Evolutionary conservation across 2,329 filamentous ascomycete genomes (phyloP), one percentile per base, ranked within the genome.

Genomic region (Fusarium sp.): DNA sequence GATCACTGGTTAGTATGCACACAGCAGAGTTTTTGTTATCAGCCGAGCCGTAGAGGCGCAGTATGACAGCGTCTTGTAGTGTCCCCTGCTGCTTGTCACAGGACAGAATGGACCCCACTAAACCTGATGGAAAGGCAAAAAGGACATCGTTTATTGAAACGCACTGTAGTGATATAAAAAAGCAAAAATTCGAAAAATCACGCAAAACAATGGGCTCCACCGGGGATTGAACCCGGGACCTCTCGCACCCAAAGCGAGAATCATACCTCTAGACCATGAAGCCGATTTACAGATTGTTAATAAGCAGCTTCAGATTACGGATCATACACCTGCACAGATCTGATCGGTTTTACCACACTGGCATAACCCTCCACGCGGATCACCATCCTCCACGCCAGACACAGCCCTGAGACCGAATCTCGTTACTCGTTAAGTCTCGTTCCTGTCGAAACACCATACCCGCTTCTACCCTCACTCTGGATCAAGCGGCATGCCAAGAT

Each of bases 161-260:
- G 8, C 6, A 21, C 3, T 27, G 4, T 3, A 16, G 5, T 19
- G 6, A 15, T 3, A 35, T 8, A 9, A 15, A 37, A 2, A 16
- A n/a, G 4, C 7, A 19, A 55, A 27, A 7, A 29, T 9, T 3
- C 1, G 4, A 2, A 7, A 10, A 21, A 11, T 6, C 2, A 16
- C 7, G 19, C 14, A 45, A 60, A 70, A 56, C 3, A 3, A 18
- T 10, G 69, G 69, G 69, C 69, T 71, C 69, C 65, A 80, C 82
- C 82, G 82, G 80, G 82, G 80, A 82, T 83, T 81, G 82, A 83
- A 83, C 82, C 81, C 82, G 82, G 82, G 82, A 82, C 82, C 82
- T 83, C 82, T 80, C 78, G 82, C 82, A 83, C 69, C 69, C 69
- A 72, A 72, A 72, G 69, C 64, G 18, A 35, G 69, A 72, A 72